Evolutionary conservation across 1,284 basidiomycete genomes (phyloP).

Genomic region (Nidula niveotomentosa): DNA sequence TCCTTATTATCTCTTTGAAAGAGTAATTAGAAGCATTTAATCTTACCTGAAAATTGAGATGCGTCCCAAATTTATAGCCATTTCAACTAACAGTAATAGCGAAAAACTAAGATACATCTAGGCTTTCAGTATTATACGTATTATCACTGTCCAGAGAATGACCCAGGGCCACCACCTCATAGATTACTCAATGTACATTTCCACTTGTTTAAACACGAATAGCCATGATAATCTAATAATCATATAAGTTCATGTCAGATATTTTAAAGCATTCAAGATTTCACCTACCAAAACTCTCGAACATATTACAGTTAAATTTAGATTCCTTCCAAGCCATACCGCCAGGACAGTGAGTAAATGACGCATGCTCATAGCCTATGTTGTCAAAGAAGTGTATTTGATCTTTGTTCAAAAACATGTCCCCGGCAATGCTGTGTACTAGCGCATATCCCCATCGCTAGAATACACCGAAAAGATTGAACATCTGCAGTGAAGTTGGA

Average conservation of each 20-base stretch:
- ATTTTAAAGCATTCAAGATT: background rate
- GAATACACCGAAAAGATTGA: background rate
- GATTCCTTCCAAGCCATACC: constrained; percentile 43
- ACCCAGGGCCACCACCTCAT: too few species aligned
- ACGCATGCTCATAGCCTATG: constrained; percentile 57
- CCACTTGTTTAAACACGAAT: constrained; percentile 20
- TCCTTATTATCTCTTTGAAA: too few species aligned
- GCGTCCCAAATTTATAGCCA: too few species aligned
- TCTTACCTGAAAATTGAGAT: too few species aligned
- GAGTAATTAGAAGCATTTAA: too few species aligned
- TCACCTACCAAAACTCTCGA: constrained; percentile 45
- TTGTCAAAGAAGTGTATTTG: constrained; percentile 75
- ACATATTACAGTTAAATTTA: constrained; percentile 48
- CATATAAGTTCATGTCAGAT: background rate
- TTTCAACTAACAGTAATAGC: too few species aligned
- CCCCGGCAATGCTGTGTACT: constrained; percentile 76
- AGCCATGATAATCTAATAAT: constrained; percentile 17
- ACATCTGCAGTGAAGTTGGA: background rate
- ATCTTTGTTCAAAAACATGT: constrained; percentile 61
- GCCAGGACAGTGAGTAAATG: constrained; percentile 63
- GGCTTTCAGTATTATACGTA: too few species aligned
- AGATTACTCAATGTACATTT: constrained; percentile 7
- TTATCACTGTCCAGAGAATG: too few species aligned
- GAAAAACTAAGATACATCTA: too few species aligned
- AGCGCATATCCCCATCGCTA: constrained; percentile 85